Evolutionary conservation across 768 basidiomycete species (phyloP).

Genomic region (Leucocoprinus leucothites): DNA sequence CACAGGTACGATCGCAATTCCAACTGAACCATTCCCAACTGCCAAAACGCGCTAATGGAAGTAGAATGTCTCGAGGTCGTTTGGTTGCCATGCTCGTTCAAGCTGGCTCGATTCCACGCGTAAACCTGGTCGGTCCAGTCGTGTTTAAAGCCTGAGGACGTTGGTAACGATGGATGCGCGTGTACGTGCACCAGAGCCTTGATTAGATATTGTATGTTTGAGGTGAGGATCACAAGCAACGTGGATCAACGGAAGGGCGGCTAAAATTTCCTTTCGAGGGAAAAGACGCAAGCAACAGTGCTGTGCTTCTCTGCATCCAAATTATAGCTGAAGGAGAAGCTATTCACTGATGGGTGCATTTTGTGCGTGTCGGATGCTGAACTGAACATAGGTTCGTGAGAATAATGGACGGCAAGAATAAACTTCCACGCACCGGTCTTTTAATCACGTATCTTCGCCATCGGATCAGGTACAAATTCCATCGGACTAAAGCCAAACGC

Average conservation of each 20-base stretch:
- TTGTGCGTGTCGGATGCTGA: neutral
- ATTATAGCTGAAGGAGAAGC: too few relatives aligned
- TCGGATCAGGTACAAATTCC: neutral
- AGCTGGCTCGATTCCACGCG: slow-evolving; percentile 8
- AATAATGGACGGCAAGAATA: neutral
- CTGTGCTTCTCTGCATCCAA: too few relatives aligned
- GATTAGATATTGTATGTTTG: slow-evolving; percentile 12
- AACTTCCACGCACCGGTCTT: neutral
- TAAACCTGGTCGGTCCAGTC: slow-evolving; percentile 7
- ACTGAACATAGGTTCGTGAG: neutral
- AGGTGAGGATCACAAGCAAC: slow-evolving; percentile 11
- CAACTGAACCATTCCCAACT: slow-evolving; percentile 4
- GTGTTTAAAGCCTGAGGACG: neutral
- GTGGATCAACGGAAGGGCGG: slow-evolving; percentile 1
- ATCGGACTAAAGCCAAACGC: neutral
- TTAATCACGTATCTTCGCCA: neutral
- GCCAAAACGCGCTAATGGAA: neutral
- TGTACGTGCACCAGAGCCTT: neutral
- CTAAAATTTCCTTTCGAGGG: neutral
- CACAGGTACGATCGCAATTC: neutral
- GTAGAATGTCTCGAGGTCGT: neutral
- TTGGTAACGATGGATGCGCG: slow-evolving; percentile 8
- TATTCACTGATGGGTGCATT: neutral
- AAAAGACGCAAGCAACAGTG: too few relatives aligned
- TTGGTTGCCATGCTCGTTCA: neutral